Percentiles rank a stretch among this genome's conserved stretches.
Evolutionary conservation across 306 rosid species (phyloP).

Genomic region (Ziziphus jujuba): DNA sequence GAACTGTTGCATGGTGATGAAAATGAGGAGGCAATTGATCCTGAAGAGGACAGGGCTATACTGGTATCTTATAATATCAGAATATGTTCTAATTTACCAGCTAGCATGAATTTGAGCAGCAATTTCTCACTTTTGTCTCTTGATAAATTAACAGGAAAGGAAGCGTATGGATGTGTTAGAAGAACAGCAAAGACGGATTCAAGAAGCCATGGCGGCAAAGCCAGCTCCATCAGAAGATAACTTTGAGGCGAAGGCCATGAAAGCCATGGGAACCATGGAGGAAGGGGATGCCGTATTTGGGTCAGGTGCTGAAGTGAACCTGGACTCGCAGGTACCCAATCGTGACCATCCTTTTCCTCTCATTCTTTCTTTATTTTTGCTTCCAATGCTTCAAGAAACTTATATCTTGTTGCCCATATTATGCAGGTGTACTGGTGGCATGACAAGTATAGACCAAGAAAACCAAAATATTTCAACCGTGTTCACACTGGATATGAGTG

Average conservation of each 20-base stretch:
- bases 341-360: constrained; percentile 11
- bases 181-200: constrained; percentile 76
- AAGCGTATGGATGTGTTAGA: constrained; percentile 69
- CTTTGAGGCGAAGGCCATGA: constrained; percentile 83
- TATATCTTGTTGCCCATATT: not conserved
- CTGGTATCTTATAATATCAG: constrained; percentile 38
- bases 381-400: not conserved
- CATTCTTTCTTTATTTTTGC: not conserved
- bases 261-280: constrained; percentile 93
- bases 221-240: constrained; percentile 82
- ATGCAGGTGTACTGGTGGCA: constrained; percentile 99
- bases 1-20: constrained; percentile 83
- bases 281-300: constrained; percentile 98
- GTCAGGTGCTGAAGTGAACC: constrained; percentile 84
- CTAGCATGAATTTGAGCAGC: constrained; percentile 10
- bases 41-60: constrained; percentile 88
- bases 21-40: constrained; percentile 79
- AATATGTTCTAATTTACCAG: constrained; percentile 3
- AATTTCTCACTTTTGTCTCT: constrained; percentile 14
- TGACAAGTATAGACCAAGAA: constrained; percentile 94
- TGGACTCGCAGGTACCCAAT: constrained; percentile 80
- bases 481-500: constrained; percentile 98
- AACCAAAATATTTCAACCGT: constrained; percentile 95
- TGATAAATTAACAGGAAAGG: constrained; percentile 52
- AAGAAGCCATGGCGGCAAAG: constrained; percentile 79